Conservation (phyloP, 306 rosid genomes). For the Cicer bijugum region DNA sequence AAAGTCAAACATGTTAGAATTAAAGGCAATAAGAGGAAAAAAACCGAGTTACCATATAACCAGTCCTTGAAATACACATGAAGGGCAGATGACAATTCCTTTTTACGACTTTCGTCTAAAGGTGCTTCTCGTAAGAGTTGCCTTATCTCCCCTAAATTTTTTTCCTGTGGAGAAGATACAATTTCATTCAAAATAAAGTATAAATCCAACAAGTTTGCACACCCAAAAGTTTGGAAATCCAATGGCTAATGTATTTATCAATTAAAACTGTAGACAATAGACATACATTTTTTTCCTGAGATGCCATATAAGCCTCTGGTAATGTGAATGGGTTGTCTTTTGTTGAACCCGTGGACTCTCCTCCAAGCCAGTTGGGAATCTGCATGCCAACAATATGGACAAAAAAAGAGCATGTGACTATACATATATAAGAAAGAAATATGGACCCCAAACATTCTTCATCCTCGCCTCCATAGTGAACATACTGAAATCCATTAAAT, state of each 20-base stretch:
- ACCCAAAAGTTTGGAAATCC: slow-evolving; percentile 33
- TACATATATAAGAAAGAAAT: slow-evolving; percentile 27
- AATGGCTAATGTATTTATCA: slow-evolving; percentile 31
- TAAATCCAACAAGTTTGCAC: slow-evolving; percentile 32
- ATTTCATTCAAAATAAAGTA: slow-evolving; percentile 43
- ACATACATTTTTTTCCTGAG: slow-evolving; percentile 79
- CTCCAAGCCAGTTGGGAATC: slow-evolving; percentile 90
- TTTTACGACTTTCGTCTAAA: slow-evolving; percentile 84
- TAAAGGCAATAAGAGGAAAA: slow-evolving; percentile 6
- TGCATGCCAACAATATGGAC: slow-evolving; percentile 50
- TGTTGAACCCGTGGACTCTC: slow-evolving; percentile 69
- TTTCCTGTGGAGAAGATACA: slow-evolving; percentile 59
- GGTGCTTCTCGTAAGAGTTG: slow-evolving; percentile 82
- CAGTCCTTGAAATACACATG: slow-evolving; percentile 94
- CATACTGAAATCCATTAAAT: slow-evolving; percentile 26
- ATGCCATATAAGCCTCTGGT: slow-evolving; percentile 75
- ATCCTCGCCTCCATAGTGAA: background rate
- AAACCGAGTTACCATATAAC: slow-evolving; percentile 72
- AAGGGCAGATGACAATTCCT: slow-evolving; percentile 87
- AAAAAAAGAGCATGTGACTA: slow-evolving; percentile 21
- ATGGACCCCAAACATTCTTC: slow-evolving; percentile 12
- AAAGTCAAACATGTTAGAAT: slow-evolving; percentile 3
- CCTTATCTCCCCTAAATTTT: slow-evolving; percentile 73
- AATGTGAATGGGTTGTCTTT: slow-evolving; percentile 78
- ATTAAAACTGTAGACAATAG: slow-evolving; percentile 9